Evolutionary conservation across 129 eudicot species (phyloP).

Genomic region (Flaveria linearis): DNA sequence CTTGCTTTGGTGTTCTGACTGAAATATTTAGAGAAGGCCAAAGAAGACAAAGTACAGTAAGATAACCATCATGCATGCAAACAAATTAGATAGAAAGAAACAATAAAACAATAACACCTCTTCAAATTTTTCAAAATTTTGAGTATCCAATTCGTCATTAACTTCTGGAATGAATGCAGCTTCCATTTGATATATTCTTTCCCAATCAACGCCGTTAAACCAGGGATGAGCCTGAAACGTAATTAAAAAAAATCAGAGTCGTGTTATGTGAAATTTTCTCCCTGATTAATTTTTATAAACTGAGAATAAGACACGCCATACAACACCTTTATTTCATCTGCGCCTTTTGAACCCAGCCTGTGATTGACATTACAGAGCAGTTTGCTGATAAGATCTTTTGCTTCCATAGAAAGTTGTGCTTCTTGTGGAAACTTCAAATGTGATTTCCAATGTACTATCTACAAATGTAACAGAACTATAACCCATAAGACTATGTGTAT

Average conservation of each 20-base stretch:
- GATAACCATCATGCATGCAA: neutral
- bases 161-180: conserved; percentile 96
- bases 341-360: conserved; percentile 90
- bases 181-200: conserved; percentile 77
- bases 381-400: conserved; percentile 84
- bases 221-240: conserved; percentile 77
- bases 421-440: conserved; percentile 96
- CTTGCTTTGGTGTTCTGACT: conserved; percentile 54
- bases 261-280: neutral
- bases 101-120: conserved; percentile 47
- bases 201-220: conserved; percentile 89
- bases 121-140: conserved; percentile 91
- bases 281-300: conserved; percentile 18
- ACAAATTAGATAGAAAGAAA: neutral
- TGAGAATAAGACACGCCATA: conserved; percentile 47
- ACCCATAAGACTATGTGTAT: neutral
- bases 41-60: conserved; percentile 5
- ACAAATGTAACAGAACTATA: conserved; percentile 20
- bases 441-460: conserved; percentile 95
- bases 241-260: conserved; percentile 17
- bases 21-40: conserved; percentile 21
- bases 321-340: conserved; percentile 96
- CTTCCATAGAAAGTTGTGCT: conserved; percentile 71
- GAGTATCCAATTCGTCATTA: conserved; percentile 91
- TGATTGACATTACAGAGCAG: conserved; percentile 79